These are phyloP conservation scores for Neodidymelliopsis sp. DNA, from an alignment of 2,329 filamentous ascomycete species.

Conservation along the genomic window DNA sequence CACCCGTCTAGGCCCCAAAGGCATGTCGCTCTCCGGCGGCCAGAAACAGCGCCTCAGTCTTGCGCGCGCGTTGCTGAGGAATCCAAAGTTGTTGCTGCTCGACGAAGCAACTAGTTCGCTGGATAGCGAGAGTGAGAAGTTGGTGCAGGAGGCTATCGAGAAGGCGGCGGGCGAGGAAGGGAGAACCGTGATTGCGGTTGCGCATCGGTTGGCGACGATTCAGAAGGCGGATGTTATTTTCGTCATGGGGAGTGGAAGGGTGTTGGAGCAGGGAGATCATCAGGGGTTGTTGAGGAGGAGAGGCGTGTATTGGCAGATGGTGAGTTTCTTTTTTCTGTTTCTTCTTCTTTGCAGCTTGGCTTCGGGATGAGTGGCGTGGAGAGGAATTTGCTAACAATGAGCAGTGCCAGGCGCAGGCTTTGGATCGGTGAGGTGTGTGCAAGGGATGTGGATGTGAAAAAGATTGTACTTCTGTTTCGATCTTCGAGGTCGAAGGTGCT, in stretches of 20 bases:
- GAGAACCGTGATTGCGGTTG: slow-evolving; percentile 46
- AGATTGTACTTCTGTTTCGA: background rate
- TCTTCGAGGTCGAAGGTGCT: background rate
- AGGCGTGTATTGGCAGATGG: slow-evolving; percentile 48
- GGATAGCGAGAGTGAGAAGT: slow-evolving; percentile 45
- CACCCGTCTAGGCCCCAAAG: slow-evolving; percentile 47
- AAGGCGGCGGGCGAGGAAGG: slow-evolving; percentile 33
- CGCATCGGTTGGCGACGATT: slow-evolving; percentile 48
- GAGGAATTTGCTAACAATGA: background rate
- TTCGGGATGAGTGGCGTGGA: slow-evolving; percentile 5
- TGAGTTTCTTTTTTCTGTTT: background rate
- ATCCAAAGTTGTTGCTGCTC: slow-evolving; percentile 43
- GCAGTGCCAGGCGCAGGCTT: slow-evolving; percentile 48
- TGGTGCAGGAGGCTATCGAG: slow-evolving; percentile 47
- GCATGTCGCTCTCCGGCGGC: slow-evolving; percentile 44
- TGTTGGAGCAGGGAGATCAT: slow-evolving; percentile 46
- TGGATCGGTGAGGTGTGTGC: slow-evolving; percentile 36
- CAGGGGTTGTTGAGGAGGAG: slow-evolving; percentile 37
- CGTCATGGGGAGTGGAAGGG: slow-evolving; percentile 44
- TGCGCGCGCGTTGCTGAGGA: slow-evolving; percentile 43
- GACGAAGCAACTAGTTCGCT: slow-evolving; percentile 47
- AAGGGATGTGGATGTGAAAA: background rate
- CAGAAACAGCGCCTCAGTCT: slow-evolving; percentile 48
- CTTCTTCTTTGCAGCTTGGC: background rate
- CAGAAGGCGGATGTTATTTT: slow-evolving; percentile 50